phyloP scores from a whole-genome alignment of 345 rosid genomes.

The Corymbia maculata region DNA sequence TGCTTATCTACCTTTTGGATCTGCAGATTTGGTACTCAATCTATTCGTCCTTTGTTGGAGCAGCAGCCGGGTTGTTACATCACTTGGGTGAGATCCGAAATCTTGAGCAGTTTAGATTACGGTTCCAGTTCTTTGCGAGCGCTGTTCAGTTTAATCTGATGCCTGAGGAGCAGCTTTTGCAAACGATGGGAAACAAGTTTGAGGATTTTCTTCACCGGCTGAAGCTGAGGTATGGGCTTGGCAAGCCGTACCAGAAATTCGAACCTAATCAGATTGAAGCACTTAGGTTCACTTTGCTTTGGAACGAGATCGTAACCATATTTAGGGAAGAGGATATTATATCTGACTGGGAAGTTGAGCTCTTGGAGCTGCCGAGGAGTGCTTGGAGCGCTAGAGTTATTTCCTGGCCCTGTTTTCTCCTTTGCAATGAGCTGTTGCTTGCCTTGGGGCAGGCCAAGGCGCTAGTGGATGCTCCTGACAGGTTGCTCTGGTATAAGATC shows the following conservation, averaged over 20 bases:
- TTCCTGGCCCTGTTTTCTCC: slow-evolving; percentile 89
- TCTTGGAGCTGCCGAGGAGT: slow-evolving; percentile 77
- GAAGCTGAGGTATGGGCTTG: slow-evolving; percentile 88
- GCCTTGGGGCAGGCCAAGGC: slow-evolving; percentile 86
- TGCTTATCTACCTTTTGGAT: slow-evolving; percentile 78
- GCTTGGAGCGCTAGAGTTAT: slow-evolving; percentile 73
- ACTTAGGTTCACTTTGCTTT: slow-evolving; percentile 70
- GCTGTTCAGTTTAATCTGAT: slow-evolving; percentile 89
- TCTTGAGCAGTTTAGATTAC: slow-evolving; percentile 69
- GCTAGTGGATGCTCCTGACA: slow-evolving; percentile 81
- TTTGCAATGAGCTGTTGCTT: slow-evolving; percentile 82
- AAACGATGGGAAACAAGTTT: slow-evolving; percentile 63
- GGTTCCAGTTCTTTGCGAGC: slow-evolving; percentile 85
- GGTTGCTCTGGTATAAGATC: slow-evolving; percentile 86
- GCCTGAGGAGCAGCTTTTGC: slow-evolving; percentile 78
- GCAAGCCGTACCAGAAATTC: slow-evolving; percentile 78
- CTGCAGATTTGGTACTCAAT: slow-evolving; percentile 74
- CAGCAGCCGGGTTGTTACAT: slow-evolving; percentile 58
- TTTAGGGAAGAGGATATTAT: slow-evolving; percentile 91
- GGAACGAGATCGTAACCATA: slow-evolving; percentile 78
- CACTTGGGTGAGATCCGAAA: slow-evolving; percentile 93
- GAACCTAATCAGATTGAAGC: slow-evolving; percentile 85
- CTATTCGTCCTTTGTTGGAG: slow-evolving; percentile 78
- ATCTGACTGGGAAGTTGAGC: slow-evolving; percentile 74
- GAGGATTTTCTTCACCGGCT: slow-evolving; percentile 64